Percentiles rank a stretch among this genome's conserved stretches.
Evolutionary conservation across 2,329 filamentous ascomycete genomes (phyloP).

Genomic region (Ploettnerulaceae sp.): DNA sequence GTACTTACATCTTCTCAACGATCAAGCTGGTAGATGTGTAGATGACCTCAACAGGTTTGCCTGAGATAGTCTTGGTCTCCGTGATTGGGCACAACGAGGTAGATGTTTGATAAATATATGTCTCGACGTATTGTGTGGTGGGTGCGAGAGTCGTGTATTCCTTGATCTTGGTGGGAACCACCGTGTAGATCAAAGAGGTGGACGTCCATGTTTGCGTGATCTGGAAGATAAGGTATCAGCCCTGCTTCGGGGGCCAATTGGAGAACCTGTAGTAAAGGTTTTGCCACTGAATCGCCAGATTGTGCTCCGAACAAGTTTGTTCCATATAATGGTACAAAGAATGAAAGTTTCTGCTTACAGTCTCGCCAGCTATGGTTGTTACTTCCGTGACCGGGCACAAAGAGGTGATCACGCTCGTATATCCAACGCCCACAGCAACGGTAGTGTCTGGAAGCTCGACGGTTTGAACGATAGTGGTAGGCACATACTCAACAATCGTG

Average conservation of each 20-base stretch:
- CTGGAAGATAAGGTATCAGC: background rate
- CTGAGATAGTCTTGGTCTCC: slow-evolving; percentile 41
- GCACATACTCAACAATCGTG: slow-evolving; percentile 1
- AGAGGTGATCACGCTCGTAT: slow-evolving; percentile 34
- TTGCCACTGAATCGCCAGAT: too few relatives aligned
- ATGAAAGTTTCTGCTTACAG: background rate
- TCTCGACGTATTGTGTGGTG: slow-evolving; percentile 26
- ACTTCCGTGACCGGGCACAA: slow-evolving; percentile 39
- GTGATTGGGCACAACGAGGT: slow-evolving; percentile 44
- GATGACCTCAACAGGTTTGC: slow-evolving; percentile 36
- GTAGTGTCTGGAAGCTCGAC: slow-evolving; percentile 21
- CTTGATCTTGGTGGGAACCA: slow-evolving; percentile 16
- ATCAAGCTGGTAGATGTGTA: slow-evolving; percentile 28
- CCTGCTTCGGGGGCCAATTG: too few relatives aligned
- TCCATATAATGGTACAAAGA: too few relatives aligned
- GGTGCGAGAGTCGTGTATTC: slow-evolving; percentile 9
- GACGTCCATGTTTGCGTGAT: slow-evolving; percentile 31
- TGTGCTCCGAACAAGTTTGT: too few relatives aligned
- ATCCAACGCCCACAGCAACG: slow-evolving; percentile 1
- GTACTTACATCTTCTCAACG: slow-evolving; percentile 18
- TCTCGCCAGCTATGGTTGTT: slow-evolving; percentile 38
- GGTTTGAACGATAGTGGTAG: slow-evolving; percentile 23
- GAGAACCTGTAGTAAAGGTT: too few relatives aligned
- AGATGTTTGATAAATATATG: slow-evolving; percentile 31
- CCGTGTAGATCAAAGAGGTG: slow-evolving; percentile 24